Evolutionary conservation across 2,329 filamentous ascomycete genomes (phyloP), one percentile per base, ranked within the genome.

Genomic region (Byssochlamys sp.): DNA sequence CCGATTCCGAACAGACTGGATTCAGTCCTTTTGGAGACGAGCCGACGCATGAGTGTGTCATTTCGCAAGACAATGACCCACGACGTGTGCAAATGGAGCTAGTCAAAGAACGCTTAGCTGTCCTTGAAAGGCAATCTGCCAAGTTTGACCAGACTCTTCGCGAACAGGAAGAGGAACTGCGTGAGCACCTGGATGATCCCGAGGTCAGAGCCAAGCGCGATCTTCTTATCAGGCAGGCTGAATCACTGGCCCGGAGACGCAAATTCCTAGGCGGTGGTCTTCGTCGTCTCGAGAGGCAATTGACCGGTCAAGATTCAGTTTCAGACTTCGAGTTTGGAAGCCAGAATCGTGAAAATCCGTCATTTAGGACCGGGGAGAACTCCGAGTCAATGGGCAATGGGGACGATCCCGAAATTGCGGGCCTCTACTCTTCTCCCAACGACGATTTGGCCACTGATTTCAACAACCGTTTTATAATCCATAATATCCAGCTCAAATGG

Each of bases 401-500:
- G 45, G 81, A 80, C 26, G 74, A 79, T 55, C 65, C 73, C 25
- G 78, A 81, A 31, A 66, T 78, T 29, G 78, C 81, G 52, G 81
- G 80, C 12, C 77, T 87, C 55, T 85, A 90, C 61, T 81, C 87
- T 1, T 84, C 86, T 2, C 83, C 87, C 0, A 83, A 86, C 2
- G 84, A 88, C 14, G 91, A 96, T 63, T 92, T 92, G 63, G 86
- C 89, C 53, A 96, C 89, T 71, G 91, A 97, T 69, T 99, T 96
- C 78, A 94, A 95, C 71, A 99, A 99, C 69, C 88, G 94, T 1
- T 99, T 99, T 77, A 92, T 97, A 65, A 88, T 99, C 55, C 94
- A 99, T 78, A 99, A 99, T 66, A 84, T 95, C 70, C 94, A 99
- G 68, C 78, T 99, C 58, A 99, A 99, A 73, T 99, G 94, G 94